Evolutionary conservation across 225 moss, liverwort and hornwort species (phyloP), one percentile per base, ranked within the genome.

Genomic region (Sphagnum contortum): DNA sequence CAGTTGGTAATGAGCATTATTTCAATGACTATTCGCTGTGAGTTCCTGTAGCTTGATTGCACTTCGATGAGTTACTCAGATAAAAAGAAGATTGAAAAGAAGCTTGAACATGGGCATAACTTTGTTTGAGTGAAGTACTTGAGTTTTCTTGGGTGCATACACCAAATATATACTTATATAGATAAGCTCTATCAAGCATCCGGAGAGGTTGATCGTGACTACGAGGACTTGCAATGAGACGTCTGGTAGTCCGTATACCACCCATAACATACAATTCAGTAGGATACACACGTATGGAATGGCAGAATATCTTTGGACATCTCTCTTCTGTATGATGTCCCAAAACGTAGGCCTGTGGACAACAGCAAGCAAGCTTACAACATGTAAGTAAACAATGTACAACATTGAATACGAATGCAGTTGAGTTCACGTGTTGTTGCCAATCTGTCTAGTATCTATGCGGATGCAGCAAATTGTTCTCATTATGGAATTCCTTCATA

Each of bases 241-340:
- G 0, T 73, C 48, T 0, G 84, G 64, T 0, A 81, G 64, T 9
- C 92, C 95, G 47, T 96, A 96, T 5, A 96, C 79, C 0, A 83
- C 80, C 95, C 95, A 96, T 64, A 96, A 77, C 44, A 92, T 54
- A 60, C 95, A 96, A 65, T 96, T 92, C 53, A 89, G 67, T 0
- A 96, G 60, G 0, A 92, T 96, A 4, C 80, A 82, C 6, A 96
- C 78, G 47, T 90, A 96, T 0, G 92, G 92, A 8, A 92, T 63
- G 5, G 84, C 82, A 0, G 95, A 96, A 48, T 77, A 90, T 48
- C 75, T 65, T 10, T 89, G 81, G 0, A 87, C 92, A 2, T 79
- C 75, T 57, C 72, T 88, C 44, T 73, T 77, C 68, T 83, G 76
- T 50, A 80, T 68, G 45, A 96, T 96, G 1, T 51, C 83, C 86